phyloP scores from a whole-genome alignment of 2,329 filamentous ascomycete species.

The Epichloe gansuensis region DNA sequence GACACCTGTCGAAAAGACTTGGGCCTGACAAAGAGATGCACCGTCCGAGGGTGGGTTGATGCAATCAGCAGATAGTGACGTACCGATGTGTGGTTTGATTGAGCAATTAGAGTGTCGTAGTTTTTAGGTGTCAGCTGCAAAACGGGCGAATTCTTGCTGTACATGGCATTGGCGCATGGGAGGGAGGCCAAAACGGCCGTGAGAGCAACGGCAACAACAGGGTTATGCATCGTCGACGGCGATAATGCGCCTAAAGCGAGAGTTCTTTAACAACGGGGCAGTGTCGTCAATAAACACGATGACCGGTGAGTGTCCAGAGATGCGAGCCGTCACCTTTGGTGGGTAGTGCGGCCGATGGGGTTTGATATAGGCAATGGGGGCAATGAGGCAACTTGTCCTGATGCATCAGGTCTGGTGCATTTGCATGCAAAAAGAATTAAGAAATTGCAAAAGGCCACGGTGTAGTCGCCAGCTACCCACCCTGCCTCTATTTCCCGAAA shows the following conservation, averaged over 20 bases:
- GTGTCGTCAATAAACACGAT: not conserved
- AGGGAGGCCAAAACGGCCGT: conserved; percentile 51
- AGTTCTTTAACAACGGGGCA: not conserved
- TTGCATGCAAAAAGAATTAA: conserved; percentile 1
- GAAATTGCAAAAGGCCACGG: conserved; percentile 21
- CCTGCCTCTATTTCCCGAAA: not conserved
- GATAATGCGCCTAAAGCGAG: not conserved
- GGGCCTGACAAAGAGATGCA: not conserved
- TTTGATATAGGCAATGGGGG: not conserved
- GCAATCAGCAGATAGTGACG: conserved; percentile 19
- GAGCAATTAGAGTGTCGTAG: conserved; percentile 72
- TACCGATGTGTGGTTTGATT: conserved; percentile 88
- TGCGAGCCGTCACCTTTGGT: not conserved
- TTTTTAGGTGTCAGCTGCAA: conserved; percentile 67
- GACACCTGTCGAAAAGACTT: not conserved
- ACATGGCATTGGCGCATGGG: conserved; percentile 59
- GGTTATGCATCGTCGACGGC: conserved; percentile 35
- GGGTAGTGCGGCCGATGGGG: not conserved
- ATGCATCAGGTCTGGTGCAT: not conserved
- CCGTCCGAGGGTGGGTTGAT: not conserved
- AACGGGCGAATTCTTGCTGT: conserved; percentile 78
- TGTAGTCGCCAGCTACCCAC: conserved; percentile 5
- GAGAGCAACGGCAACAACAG: conserved; percentile 32
- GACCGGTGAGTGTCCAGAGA: not conserved
- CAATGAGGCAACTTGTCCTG: not conserved